Evolutionary conservation across 306 rosid genomes (phyloP).

Genomic region (Cicer bijugum): DNA sequence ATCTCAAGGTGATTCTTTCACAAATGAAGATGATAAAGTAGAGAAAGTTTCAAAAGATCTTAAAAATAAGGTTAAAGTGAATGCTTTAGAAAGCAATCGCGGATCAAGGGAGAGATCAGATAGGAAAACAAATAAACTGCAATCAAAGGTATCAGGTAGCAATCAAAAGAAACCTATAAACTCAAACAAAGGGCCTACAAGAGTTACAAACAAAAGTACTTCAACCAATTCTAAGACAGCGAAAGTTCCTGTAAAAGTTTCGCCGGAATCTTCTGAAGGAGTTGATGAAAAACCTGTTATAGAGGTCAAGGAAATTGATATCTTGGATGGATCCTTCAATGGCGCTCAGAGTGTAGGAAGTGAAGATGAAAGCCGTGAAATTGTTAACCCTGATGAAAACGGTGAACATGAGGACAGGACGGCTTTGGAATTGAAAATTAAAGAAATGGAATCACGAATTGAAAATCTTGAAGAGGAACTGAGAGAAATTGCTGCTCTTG

Average conservation of each 20-base stretch:
- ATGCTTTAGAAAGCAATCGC: constrained; percentile 51
- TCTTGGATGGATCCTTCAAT: constrained; percentile 60
- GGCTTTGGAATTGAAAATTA: constrained; percentile 56
- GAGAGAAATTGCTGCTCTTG: constrained; percentile 99
- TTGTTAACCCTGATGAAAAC: constrained; percentile 51
- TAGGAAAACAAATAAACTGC: constrained; percentile 50
- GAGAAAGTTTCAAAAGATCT: constrained; percentile 60
- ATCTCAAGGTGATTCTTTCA: constrained; percentile 69
- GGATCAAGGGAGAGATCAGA: constrained; percentile 56
- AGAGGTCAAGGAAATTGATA: constrained; percentile 54
- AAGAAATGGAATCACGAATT: constrained; percentile 77
- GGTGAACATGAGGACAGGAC: constrained; percentile 53
- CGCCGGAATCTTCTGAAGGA: constrained; percentile 65
- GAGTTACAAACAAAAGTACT: constrained; percentile 47
- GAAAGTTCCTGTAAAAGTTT: constrained; percentile 52
- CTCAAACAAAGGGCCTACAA: constrained; percentile 51
- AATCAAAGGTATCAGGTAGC: constrained; percentile 45
- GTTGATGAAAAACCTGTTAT: constrained; percentile 59
- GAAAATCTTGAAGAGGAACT: constrained; percentile 93
- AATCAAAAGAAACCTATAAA: constrained; percentile 54
- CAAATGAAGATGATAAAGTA: constrained; percentile 63
- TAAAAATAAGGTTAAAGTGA: constrained; percentile 46
- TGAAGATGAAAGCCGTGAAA: constrained; percentile 51
- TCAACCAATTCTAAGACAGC: constrained; percentile 48
- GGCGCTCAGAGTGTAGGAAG: constrained; percentile 55